A percentile compares a stretch with the other conserved stretches of the same genome.
phyloP scores from a whole-genome alignment of 192 early-diverging fungal species.

The Coemansia sp. region DNA sequence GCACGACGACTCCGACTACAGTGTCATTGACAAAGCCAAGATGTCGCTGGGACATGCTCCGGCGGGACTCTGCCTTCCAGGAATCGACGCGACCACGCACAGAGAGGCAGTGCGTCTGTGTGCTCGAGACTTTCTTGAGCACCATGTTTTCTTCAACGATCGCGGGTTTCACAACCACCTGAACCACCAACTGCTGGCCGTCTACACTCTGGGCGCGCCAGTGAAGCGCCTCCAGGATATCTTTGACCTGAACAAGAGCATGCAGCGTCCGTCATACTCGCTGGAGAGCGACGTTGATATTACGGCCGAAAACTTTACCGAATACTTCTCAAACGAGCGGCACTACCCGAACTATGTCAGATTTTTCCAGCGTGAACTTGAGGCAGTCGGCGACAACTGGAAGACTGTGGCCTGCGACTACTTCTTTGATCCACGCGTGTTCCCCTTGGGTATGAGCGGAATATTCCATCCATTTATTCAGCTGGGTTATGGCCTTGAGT shows the following conservation, averaged over 20 bases:
- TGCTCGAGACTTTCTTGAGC: constrained; percentile 48
- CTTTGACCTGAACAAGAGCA: constrained; percentile 43
- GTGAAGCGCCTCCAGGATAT: constrained; percentile 52
- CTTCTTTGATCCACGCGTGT: constrained; percentile 44
- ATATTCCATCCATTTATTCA: constrained; percentile 63
- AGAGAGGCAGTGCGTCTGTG: constrained; percentile 48
- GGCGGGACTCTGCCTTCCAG: constrained; percentile 32
- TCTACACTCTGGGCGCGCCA: constrained; percentile 54
- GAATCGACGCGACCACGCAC: constrained; percentile 43
- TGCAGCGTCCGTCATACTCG: constrained; percentile 26
- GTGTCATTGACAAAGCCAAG: constrained; percentile 21
- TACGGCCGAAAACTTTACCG: constrained; percentile 33
- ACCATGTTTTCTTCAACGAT: constrained; percentile 59
- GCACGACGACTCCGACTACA: constrained; percentile 28
- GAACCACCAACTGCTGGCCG: constrained; percentile 57
- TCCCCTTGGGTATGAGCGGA: constrained; percentile 52
- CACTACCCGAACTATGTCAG: constrained; percentile 50
- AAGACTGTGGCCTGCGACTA: constrained; percentile 42
- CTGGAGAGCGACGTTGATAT: constrained; percentile 24
- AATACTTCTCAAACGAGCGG: constrained; percentile 7
- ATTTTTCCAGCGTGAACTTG: constrained; percentile 54
- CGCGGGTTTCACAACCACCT: constrained; percentile 60
- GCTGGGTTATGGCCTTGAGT: constrained; percentile 63
- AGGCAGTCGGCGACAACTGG: constrained; percentile 34
- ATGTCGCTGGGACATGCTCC: constrained; percentile 33